Percentiles rank a stretch among this genome's conserved stretches.
These are phyloP conservation scores for Fomitopsis pinicola DNA, from an alignment of 1,284 basidiomycete species.

Conservation along the genomic window DNA sequence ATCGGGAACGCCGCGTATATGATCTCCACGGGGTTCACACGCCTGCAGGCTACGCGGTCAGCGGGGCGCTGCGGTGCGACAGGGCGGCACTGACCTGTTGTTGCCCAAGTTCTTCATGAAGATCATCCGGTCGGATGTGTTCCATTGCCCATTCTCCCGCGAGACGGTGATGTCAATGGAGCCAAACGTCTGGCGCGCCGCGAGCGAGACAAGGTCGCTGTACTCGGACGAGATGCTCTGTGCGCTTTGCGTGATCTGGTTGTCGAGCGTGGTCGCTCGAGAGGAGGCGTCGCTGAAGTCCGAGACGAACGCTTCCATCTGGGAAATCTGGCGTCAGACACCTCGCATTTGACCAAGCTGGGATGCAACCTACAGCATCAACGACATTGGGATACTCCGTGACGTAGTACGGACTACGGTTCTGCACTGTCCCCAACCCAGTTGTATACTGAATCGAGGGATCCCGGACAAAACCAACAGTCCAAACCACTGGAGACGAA, in stretches of 20 bases:
- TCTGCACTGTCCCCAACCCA: constrained; percentile 14
- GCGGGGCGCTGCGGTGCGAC: neutral
- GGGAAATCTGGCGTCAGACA: neutral
- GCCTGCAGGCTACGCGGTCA: constrained; percentile 16
- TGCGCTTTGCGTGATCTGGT: constrained; percentile 18
- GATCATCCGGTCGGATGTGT: constrained; percentile 37
- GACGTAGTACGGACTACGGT: constrained; percentile 23
- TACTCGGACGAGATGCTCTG: constrained; percentile 28
- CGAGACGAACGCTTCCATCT: constrained; percentile 15
- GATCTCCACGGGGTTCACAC: constrained; percentile 42
- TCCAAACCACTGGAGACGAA: constrained; percentile 18
- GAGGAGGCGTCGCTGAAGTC: constrained; percentile 19
- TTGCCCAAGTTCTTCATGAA: constrained; percentile 39
- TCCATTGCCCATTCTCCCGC: constrained; percentile 28
- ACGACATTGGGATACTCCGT: constrained; percentile 14
- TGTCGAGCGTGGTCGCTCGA: constrained; percentile 22
- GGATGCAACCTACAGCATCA: constrained; percentile 13
- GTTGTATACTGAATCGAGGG: constrained; percentile 18
- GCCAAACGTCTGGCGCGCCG: constrained; percentile 37
- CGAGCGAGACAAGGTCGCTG: constrained; percentile 35
- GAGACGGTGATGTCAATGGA: constrained; percentile 34
- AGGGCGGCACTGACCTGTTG: constrained; percentile 8
- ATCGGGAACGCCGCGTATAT: constrained; percentile 45
- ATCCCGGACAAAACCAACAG: constrained; percentile 20
- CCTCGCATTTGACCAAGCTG: no score